These are phyloP conservation scores for Tricholoma terreum DNA, from an alignment of 768 basidiomycete species.

Conservation along the genomic window DNA sequence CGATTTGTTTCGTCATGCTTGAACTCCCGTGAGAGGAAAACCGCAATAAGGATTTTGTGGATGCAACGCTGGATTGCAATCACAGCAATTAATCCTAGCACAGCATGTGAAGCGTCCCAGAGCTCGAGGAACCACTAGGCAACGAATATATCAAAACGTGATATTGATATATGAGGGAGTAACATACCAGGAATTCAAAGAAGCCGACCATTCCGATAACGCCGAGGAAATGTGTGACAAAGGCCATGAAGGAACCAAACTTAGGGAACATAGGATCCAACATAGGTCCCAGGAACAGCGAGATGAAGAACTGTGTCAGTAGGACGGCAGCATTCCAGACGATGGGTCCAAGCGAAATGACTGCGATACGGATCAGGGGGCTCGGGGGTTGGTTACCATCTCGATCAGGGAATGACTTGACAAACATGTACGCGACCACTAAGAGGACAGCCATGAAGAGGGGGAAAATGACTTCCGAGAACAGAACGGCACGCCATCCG, in stretches of 20 bases:
- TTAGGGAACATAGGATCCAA: conserved; percentile 78
- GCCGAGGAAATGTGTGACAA: conserved; percentile 79
- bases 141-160: conserved; percentile 14
- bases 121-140: conserved; percentile 88
- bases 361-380: conserved; percentile 88
- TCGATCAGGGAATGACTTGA: conserved; percentile 76
- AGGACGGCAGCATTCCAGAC: conserved; percentile 93
- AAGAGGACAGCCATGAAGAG: conserved; percentile 83
- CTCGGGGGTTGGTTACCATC: conserved; percentile 67
- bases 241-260: conserved; percentile 92
- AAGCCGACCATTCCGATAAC: conserved; percentile 87
- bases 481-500: conserved; percentile 84
- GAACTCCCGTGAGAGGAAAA: conserved; percentile 95
- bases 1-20: conserved; percentile 99
- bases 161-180: conserved; percentile 1
- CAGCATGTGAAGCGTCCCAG: conserved; percentile 90
- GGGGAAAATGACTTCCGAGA: conserved; percentile 86
- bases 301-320: conserved; percentile 83
- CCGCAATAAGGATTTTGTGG: conserved; percentile 90
- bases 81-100: conserved; percentile 88
- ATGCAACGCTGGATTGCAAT: conserved; percentile 90
- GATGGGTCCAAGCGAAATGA: conserved; percentile 91
- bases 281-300: conserved; percentile 91
- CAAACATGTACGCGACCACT: conserved; percentile 87
- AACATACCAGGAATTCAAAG: conserved; percentile 91